phyloP scores from a whole-genome alignment of 2,329 filamentous ascomycete genomes.

The Trichophyton simii region DNA sequence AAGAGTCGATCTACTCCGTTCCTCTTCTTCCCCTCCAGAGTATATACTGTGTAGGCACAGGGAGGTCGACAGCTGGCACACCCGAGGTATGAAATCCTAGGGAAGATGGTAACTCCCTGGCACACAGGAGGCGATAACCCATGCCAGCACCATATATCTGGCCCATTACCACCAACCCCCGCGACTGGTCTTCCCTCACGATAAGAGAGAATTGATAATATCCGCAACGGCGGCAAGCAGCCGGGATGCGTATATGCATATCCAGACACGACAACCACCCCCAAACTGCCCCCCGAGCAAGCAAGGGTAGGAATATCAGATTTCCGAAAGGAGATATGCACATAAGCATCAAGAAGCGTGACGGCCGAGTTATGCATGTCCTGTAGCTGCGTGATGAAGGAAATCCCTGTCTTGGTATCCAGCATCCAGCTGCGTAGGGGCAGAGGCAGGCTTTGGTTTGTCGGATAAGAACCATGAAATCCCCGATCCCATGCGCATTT shows the following conservation, averaged over 20 bases:
- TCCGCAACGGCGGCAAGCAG: not conserved
- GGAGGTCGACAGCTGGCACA: not conserved
- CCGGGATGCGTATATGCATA: not conserved
- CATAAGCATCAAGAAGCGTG: not conserved
- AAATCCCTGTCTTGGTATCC: not conserved
- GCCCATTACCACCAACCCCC: not conserved
- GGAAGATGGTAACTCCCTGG: not conserved
- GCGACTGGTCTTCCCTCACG: not conserved
- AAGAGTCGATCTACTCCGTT: not conserved
- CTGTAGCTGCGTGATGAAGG: not conserved
- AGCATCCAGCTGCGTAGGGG: too few relatives aligned
- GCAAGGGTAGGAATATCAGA: not conserved
- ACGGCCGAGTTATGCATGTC: not conserved
- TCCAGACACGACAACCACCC: not conserved
- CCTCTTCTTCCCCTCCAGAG: not conserved
- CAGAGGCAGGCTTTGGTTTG: not conserved
- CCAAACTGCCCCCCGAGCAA: not conserved
- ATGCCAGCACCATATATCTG: not conserved
- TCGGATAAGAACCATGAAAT: not conserved
- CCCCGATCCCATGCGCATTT: slow-evolving; percentile 1
- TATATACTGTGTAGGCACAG: not conserved
- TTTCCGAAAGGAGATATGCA: not conserved
- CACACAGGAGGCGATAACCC: not conserved
- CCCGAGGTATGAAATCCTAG: not conserved
- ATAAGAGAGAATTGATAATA: not conserved